These are phyloP conservation scores for Trichophaea hybrida DNA, from an alignment of 2,329 filamentous ascomycete genomes.

Conservation along the genomic window DNA sequence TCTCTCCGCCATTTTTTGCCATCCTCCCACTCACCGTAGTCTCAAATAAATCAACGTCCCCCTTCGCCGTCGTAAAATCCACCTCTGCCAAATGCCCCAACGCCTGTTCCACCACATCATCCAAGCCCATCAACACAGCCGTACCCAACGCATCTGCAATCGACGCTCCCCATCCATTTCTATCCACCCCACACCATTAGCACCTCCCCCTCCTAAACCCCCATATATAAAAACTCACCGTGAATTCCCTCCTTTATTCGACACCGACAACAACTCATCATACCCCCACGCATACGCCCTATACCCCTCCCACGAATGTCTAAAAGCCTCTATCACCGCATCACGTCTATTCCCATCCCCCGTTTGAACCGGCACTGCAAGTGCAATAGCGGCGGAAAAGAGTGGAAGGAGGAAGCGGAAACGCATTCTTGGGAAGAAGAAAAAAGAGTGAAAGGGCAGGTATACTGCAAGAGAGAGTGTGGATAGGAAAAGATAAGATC, in stretches of 20 bases:
- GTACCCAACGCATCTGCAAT: constrained; percentile 70
- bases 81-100: constrained; percentile 55
- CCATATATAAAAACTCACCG: constrained; percentile 38
- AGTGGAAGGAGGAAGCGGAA: too few relatives aligned
- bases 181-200: constrained; percentile 32
- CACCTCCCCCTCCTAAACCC: neutral
- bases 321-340: constrained; percentile 54
- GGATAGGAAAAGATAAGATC: too few relatives aligned
- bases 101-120: constrained; percentile 53
- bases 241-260: constrained; percentile 51
- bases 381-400: too few relatives aligned
- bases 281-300: constrained; percentile 59
- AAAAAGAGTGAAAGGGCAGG: too few relatives aligned
- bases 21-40: constrained; percentile 42
- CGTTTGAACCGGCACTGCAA: too few relatives aligned
- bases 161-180: constrained; percentile 73
- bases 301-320: constrained; percentile 59
- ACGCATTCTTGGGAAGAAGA: too few relatives aligned
- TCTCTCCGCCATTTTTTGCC: neutral
- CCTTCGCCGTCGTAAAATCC: constrained; percentile 44
- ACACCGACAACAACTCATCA: constrained; percentile 58
- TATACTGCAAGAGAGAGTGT: too few relatives aligned
- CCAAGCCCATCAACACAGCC: constrained; percentile 60
- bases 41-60: constrained; percentile 64
- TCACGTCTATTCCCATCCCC: constrained; percentile 33